Percentiles rank a stretch among this genome's conserved stretches.
These are phyloP conservation scores for Auricularia heimuer DNA, from an alignment of 768 basidiomycete genomes.

Conservation along the genomic window DNA sequence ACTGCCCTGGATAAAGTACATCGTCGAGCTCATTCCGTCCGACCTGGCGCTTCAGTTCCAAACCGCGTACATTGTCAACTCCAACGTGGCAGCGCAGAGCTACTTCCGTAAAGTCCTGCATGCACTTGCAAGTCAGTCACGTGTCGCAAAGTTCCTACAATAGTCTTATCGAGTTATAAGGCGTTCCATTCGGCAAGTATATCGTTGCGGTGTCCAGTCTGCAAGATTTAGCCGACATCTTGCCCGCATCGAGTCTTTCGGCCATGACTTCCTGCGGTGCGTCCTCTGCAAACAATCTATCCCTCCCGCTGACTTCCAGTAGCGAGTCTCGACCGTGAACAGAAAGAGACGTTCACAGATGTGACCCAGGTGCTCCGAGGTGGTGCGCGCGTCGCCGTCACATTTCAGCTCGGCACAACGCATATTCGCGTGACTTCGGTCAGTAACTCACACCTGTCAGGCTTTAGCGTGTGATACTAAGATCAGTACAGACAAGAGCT, in stretches of 20 bases:
- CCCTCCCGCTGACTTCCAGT: neutral
- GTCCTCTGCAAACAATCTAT: neutral
- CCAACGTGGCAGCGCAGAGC: slow-evolving; percentile 58
- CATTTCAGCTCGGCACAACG: slow-evolving; percentile 52
- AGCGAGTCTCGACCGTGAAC: slow-evolving; percentile 60
- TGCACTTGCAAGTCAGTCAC: slow-evolving; percentile 39
- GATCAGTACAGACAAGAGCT: slow-evolving; percentile 48
- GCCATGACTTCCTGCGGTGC: neutral
- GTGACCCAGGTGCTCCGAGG: slow-evolving; percentile 59
- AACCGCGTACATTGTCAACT: slow-evolving; percentile 59
- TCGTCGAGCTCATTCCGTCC: slow-evolving; percentile 60
- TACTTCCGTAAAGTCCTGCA: slow-evolving; percentile 74
- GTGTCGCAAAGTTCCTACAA: slow-evolving; percentile 1
- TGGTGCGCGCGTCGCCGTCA: slow-evolving; percentile 62
- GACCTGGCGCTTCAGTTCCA: slow-evolving; percentile 58
- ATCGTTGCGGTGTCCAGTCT: slow-evolving; percentile 58
- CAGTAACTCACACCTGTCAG: slow-evolving; percentile 16
- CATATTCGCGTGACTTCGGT: slow-evolving; percentile 74
- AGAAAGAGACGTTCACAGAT: slow-evolving; percentile 40
- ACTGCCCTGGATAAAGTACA: slow-evolving; percentile 70
- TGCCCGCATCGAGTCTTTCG: neutral
- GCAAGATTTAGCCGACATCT: slow-evolving; percentile 38
- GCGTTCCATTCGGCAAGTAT: slow-evolving; percentile 39
- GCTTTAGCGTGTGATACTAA: neutral
- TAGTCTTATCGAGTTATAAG: slow-evolving; percentile 21